Base-by-base conservation (phyloP, 805 yeast species). In the Sporopachydermia quercuum region DNA sequence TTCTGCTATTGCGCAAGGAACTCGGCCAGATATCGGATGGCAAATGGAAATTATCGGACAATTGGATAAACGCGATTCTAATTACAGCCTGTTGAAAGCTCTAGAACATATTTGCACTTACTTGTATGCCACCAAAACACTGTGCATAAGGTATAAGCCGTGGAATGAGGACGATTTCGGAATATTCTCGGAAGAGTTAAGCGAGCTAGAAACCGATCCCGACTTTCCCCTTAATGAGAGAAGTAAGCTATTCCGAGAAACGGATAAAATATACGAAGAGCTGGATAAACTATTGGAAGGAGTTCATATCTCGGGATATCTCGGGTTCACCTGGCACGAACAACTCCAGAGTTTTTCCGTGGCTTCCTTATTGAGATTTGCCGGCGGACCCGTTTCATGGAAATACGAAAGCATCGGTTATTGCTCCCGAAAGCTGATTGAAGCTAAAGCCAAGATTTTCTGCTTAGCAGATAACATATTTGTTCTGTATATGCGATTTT, bases 81-180 rank as follows among this genome's bases (percentile, higher is more conserved):
- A 23, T 23, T 23, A 23, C n/a, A 23, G 13, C 13, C 30, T 23
- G 8, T 8, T 23, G 30, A 23, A 23, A 23, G 30, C 30, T n/a
- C 13, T 23, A n/a, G 30, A 23, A 23, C 30, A n/a, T 8, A 23
- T 23, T 8, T 23, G 30, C n/a, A n/a, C 30, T 23, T 23, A 23
- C n/a, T 23, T 23, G n/a, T 23, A 23, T n/a, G 30, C 30, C n/a
- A 23, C 30, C n/a, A 23, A 23, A n/a, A 23, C 30, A n/a, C 30
- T 23, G 8, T 23, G 30, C 30, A 8, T 23, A n/a, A 8, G 30
- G 8, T 23, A 23, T 23, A 23, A 23, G 30, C 30, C 30, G 13
- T 23, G 30, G 30, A 23, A 8, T 8, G 30, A 23, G n/a, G 30
- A 23, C 30, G 30, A 23, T n/a, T 8, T n/a, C 8, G 30, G n/a